Evolutionary conservation across 768 basidiomycete genomes (phyloP).

Genomic region (Kwoniella pini): DNA sequence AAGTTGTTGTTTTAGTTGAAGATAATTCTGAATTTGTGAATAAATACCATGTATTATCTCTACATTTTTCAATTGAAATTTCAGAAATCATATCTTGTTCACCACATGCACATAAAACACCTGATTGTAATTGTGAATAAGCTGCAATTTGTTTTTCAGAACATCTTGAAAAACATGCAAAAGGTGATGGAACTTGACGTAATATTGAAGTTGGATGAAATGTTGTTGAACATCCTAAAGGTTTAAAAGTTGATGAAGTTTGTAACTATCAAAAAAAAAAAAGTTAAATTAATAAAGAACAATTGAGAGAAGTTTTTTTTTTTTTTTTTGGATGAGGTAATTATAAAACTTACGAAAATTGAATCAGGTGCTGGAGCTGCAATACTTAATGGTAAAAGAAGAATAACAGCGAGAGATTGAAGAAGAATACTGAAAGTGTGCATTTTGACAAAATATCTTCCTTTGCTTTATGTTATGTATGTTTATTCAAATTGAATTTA

Average conservation of each 20-base stretch:
- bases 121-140: constrained; percentile 8
- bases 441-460: constrained; percentile 3
- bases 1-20: not conserved
- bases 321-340: no score
- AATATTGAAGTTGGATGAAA: constrained; percentile 19
- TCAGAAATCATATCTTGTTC: constrained; percentile 13
- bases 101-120: constrained; percentile 16
- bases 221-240: constrained; percentile 12
- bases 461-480: no score
- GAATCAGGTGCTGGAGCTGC: constrained; percentile 18
- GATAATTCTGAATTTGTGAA: constrained; percentile 2
- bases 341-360: constrained; percentile 19
- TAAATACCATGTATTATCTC: constrained; percentile 19
- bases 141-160: constrained; percentile 14
- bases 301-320: no score
- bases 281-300: no score
- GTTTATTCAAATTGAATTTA: no score
- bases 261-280: constrained; percentile 9
- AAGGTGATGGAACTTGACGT: constrained; percentile 14
- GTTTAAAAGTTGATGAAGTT: constrained; percentile 10
- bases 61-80: constrained; percentile 2
- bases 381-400: not conserved
- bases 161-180: constrained; percentile 18
- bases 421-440: not conserved
- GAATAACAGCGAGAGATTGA: constrained; percentile 3